phyloP scores from a whole-genome alignment of 106 monocot genomes.

The Apostasia ramifera region DNA sequence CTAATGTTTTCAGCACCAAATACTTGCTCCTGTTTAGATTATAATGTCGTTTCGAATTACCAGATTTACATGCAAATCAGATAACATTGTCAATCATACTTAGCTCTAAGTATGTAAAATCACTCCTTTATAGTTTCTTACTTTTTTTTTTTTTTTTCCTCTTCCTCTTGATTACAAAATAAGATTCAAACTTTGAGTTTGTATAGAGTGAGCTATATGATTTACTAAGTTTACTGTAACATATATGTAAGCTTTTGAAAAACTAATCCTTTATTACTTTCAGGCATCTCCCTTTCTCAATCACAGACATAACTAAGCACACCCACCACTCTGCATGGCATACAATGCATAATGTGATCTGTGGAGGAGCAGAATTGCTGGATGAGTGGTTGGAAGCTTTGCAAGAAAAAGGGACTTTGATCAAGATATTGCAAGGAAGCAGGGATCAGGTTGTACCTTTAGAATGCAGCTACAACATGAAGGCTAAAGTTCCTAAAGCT shows the following conservation, averaged over 20 bases:
- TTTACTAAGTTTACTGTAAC: too few relatives aligned
- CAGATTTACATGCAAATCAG: too few relatives aligned
- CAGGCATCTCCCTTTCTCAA: conserved; percentile 42
- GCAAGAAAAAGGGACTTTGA: conserved; percentile 16
- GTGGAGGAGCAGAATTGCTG: conserved; percentile 53
- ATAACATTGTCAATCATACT: too few relatives aligned
- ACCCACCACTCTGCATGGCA: conserved; percentile 96
- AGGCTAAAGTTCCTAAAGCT: conserved; percentile 36
- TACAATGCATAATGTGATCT: conserved; percentile 87
- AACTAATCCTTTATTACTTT: not conserved
- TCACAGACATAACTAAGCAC: conserved; percentile 58
- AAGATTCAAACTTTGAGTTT: too few relatives aligned
- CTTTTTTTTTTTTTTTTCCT: not conserved
- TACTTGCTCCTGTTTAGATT: too few relatives aligned
- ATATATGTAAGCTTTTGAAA: not conserved
- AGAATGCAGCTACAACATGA: conserved; percentile 47
- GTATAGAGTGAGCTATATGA: not conserved
- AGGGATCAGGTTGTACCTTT: conserved; percentile 59
- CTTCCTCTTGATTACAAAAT: not conserved
- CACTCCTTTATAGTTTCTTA: too few relatives aligned
- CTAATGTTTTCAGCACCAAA: too few relatives aligned
- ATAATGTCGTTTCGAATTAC: too few relatives aligned
- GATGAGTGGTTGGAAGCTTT: conserved; percentile 41
- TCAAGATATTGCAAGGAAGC: conserved; percentile 57
- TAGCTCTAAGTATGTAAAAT: too few relatives aligned